phyloP scores from a whole-genome alignment of 352 stramenopile genomes.

The Pythium chondricola region DNA sequence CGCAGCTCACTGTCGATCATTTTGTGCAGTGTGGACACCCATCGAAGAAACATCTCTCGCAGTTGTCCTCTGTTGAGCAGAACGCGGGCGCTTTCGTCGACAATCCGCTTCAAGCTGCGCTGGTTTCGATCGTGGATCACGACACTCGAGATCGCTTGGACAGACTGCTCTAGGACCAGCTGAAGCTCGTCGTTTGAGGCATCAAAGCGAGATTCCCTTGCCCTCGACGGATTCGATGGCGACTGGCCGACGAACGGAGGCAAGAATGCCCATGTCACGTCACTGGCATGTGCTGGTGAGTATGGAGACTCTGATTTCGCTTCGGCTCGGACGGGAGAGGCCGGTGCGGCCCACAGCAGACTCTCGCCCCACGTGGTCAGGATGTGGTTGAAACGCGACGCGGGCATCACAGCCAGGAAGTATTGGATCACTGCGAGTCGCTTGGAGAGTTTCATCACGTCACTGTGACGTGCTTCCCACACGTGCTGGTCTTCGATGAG shows the following conservation, averaged over 20 bases:
- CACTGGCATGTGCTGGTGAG: no score
- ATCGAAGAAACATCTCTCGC: background rate
- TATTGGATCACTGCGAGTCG: constrained; percentile 38
- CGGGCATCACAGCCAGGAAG: constrained; percentile 32
- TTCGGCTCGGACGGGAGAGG: no score
- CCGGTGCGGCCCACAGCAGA: constrained; percentile 2
- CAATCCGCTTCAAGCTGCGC: constrained; percentile 4
- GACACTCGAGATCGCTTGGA: constrained; percentile 8
- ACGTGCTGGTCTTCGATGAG: constrained; percentile 15
- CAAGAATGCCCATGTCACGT: no score
- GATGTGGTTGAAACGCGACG: constrained; percentile 18
- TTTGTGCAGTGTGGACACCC: constrained; percentile 1
- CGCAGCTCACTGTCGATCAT: constrained; percentile 7
- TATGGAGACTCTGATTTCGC: no score
- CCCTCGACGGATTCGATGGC: no score
- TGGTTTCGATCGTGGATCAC: constrained; percentile 5
- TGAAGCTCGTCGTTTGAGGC: background rate
- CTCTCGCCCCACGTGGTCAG: constrained; percentile 23
- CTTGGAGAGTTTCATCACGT: constrained; percentile 40
- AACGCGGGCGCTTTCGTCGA: background rate
- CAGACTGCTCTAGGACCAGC: constrained; percentile 4
- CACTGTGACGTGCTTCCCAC: constrained; percentile 33
- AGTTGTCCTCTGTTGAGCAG: constrained; percentile 2
- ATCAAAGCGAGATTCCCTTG: background rate
- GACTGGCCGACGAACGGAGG: no score